phyloP scores from a whole-genome alignment of 2,329 filamentous ascomycete species.

The Colletotrichum melonis region DNA sequence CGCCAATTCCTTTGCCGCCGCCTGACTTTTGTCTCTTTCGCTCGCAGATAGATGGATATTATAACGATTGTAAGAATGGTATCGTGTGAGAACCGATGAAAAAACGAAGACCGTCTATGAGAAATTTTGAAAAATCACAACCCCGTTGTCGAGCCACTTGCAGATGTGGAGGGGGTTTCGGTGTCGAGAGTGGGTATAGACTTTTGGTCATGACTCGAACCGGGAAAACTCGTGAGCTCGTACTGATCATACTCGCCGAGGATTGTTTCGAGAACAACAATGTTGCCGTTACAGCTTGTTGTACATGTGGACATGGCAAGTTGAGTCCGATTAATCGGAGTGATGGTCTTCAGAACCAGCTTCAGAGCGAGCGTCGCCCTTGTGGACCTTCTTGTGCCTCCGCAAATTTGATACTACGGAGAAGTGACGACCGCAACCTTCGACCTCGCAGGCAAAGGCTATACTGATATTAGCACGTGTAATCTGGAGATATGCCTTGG shows the following conservation, averaged over 20 bases:
- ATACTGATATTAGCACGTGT: conserved; percentile 21
- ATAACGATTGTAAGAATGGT: conserved; percentile 36
- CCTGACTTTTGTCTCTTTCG: conserved; percentile 35
- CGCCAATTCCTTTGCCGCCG: conserved; percentile 20
- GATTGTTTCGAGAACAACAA: conserved; percentile 2
- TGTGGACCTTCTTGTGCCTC: conserved; percentile 96
- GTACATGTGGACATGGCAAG: not conserved
- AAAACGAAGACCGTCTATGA: conserved; percentile 24
- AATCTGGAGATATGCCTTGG: not conserved
- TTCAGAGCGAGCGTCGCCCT: conserved; percentile 75
- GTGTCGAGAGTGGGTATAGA: conserved; percentile 24
- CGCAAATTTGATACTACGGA: conserved; percentile 97
- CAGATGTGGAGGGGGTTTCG: conserved; percentile 3
- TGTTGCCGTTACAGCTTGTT: not conserved
- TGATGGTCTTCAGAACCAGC: conserved; percentile 73
- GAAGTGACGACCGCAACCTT: conserved; percentile 95
- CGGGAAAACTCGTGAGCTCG: conserved; percentile 35
- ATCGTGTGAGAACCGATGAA: conserved; percentile 19
- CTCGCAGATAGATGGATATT: conserved; percentile 36
- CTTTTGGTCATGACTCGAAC: conserved; percentile 34
- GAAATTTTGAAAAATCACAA: not conserved
- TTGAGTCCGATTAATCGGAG: conserved; percentile 58
- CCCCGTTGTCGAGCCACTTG: conserved; percentile 4
- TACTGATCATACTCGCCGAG: conserved; percentile 16
- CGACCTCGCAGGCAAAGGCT: conserved; percentile 95